Conservation (phyloP, 139 green algal species). For the Auxenochlorella protothecoides region DNA sequence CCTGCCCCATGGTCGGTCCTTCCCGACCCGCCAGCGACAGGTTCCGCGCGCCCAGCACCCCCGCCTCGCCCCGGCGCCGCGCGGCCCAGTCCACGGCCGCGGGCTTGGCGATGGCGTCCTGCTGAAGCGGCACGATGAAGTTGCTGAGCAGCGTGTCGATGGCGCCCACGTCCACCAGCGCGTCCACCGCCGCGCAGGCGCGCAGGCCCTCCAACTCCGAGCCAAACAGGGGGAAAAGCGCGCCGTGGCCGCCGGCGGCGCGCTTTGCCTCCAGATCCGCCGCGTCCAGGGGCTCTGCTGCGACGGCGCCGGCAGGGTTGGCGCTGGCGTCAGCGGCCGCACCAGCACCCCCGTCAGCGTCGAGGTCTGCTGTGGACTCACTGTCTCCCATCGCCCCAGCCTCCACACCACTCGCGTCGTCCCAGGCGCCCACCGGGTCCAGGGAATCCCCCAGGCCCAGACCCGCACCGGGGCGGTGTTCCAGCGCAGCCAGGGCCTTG, state of each 20-base stretch:
- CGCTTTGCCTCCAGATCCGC: conserved; percentile 32
- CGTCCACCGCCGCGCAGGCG: conserved; percentile 74
- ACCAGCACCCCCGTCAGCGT: no score
- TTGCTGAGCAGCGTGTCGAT: conserved; percentile 92
- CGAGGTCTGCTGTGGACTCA: no score
- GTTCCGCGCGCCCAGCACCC: not conserved
- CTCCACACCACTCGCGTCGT: no score
- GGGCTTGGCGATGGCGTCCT: conserved; percentile 45
- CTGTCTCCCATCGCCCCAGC: no score
- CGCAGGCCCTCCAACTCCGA: conserved; percentile 50
- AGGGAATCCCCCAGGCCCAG: not conserved
- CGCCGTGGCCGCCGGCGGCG: conserved; percentile 49
- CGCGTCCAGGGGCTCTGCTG: not conserved
- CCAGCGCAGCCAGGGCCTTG: conserved; percentile 44
- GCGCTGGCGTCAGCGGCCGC: not conserved
- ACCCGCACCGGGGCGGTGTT: not conserved
- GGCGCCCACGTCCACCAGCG: conserved; percentile 63
- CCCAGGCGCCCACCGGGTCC: no score
- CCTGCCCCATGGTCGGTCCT: not conserved
- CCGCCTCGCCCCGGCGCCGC: not conserved
- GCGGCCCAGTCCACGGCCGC: conserved; percentile 2
- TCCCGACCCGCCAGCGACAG: not conserved
- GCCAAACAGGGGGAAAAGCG: conserved; percentile 66
- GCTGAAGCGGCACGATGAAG: conserved; percentile 94
- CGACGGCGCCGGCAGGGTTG: conserved; percentile 1